Conservation (phyloP, 2,329 filamentous ascomycete species). For the Mycosphaerella sp. region DNA sequence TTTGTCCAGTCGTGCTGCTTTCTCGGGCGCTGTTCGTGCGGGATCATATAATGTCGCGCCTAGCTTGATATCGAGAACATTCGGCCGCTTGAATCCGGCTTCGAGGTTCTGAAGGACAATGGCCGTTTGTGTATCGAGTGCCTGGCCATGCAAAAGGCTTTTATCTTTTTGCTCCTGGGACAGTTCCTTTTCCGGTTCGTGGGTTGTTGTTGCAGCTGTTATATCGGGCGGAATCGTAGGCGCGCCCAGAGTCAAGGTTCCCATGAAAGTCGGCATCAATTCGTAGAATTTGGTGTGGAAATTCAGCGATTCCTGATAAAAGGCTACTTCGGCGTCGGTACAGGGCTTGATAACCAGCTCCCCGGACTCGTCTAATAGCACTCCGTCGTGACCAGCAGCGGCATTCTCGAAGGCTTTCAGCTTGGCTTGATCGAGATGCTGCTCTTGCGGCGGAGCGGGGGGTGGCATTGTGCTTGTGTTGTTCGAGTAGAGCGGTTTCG, state of each 20-base stretch:
- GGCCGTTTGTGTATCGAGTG: constrained; percentile 66
- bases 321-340: constrained; percentile 74
- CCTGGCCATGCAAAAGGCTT: constrained; percentile 51
- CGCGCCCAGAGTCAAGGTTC: constrained; percentile 64
- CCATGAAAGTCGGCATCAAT: constrained; percentile 80
- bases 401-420: constrained; percentile 66
- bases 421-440: constrained; percentile 52
- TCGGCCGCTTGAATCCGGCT: constrained; percentile 72
- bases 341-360: constrained; percentile 92
- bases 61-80: constrained; percentile 90
- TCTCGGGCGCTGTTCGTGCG: constrained; percentile 55
- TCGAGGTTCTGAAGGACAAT: constrained; percentile 83
- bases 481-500: constrained; percentile 4
- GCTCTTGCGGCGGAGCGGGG: neutral
- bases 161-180: constrained; percentile 31
- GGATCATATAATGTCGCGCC: constrained; percentile 74
- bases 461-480: constrained; percentile 6
- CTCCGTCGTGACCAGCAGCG: constrained; percentile 84
- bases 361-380: constrained; percentile 75
- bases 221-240: constrained; percentile 24
- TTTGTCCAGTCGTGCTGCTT: constrained; percentile 53
- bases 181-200: constrained; percentile 10
- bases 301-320: constrained; percentile 69
- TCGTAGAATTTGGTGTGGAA: constrained; percentile 66
- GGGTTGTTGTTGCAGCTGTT: constrained; percentile 7